Evolutionary conservation across 768 basidiomycete genomes (phyloP), one percentile per base, ranked within the genome.

Genomic region (Collybia mongolica): DNA sequence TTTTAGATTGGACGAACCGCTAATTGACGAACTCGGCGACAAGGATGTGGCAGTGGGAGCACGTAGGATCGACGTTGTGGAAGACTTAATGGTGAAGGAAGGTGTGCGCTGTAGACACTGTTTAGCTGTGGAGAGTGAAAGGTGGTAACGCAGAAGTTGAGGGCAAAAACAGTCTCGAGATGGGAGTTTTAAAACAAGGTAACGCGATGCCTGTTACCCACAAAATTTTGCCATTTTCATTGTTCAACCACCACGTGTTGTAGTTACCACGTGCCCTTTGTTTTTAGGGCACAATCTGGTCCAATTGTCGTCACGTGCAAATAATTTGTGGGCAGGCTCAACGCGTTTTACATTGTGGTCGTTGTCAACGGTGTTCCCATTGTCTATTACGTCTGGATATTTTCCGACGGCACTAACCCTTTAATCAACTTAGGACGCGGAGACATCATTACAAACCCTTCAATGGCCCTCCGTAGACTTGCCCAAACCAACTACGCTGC

Each of bases 61-160:
- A 58, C 79, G 80, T 68, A 81, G 73, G 59, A 81, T 82, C 65
- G 90, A 88, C 81, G 88, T 84, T 69, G 81, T 78, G 72, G 60
- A 64, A 53, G 54, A 45, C 28, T 49, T 46, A 54, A 55, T 73
- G 71, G 60, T 70, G 70, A 57, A 65, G 61, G 60, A 58, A 61
- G 53, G 57, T 59, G 43, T 48, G 54, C 39, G 46, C 37, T 3
- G 51, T 49, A 46, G 17, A 26, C 22, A 37, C 19, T 15, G 23
- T 26, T 53, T 44, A 52, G 39, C 40, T 51, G 32, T 40, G 50
- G 55, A 58, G 59, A 57, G 54, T 32, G 11, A 32, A 9, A 26
- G 24, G 24, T 51, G 64, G 58, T 64, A 60, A 46, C 63, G 65
- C 65, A 52, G 23, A 45, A 47, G 49, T 29, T 18, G 36, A 32